phyloP scores from a whole-genome alignment of 441 rosid species.

The Kokia cookei region DNA sequence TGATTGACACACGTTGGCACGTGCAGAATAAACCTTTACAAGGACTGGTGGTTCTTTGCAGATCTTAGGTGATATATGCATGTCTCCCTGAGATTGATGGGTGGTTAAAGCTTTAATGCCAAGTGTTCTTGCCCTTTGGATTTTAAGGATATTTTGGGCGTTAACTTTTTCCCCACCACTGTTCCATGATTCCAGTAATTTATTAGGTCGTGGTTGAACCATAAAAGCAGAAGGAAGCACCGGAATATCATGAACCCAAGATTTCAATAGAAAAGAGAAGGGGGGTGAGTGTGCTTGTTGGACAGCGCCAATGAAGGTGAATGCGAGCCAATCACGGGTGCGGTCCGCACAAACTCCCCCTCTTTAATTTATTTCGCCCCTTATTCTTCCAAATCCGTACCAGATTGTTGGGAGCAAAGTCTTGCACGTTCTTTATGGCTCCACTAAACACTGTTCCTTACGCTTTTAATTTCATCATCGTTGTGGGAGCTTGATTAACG shows the following conservation, averaged over 20 bases:
- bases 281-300: background rate
- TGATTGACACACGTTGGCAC: conserved; percentile 10
- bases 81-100: conserved; percentile 9
- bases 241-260: background rate
- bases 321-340: conserved; percentile 16
- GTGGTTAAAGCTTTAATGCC: conserved; percentile 5
- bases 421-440: background rate
- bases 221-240: background rate
- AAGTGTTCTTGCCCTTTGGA: background rate
- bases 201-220: background rate
- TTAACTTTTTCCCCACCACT: background rate
- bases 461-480: background rate
- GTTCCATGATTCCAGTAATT: background rate
- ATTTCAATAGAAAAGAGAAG: background rate
- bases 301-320: conserved; percentile 14
- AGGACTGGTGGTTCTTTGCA: conserved; percentile 19
- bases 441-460: conserved; percentile 1
- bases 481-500: background rate
- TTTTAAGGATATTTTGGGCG: background rate
- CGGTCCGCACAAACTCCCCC: background rate
- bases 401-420: background rate
- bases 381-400: background rate
- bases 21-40: conserved; percentile 1
- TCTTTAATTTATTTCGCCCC: background rate
- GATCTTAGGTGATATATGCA: conserved; percentile 18